A percentile compares a stretch with the other conserved stretches of the same genome.
Evolutionary conservation across 31 red algal genomes (phyloP).

Genomic region (Odonthalia washingtoniensis): DNA sequence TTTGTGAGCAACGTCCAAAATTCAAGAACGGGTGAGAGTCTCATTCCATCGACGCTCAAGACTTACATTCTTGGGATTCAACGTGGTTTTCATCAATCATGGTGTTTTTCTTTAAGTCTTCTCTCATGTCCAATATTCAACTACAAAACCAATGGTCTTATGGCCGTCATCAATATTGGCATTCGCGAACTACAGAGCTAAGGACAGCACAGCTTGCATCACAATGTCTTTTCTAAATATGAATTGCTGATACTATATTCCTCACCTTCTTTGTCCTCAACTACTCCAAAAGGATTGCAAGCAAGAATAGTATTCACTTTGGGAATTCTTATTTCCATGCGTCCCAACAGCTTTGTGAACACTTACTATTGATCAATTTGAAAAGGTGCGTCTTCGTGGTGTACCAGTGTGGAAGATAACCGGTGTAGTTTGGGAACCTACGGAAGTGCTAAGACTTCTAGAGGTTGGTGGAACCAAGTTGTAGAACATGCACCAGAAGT

Average conservation of each 20-base stretch:
- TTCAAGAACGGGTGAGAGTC: background rate
- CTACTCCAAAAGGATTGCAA: background rate
- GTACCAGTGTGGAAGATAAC: conserved; percentile 22
- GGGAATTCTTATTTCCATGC: conserved; percentile 23
- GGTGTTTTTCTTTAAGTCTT: conserved; percentile 6
- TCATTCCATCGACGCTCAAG: background rate
- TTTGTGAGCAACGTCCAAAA: background rate
- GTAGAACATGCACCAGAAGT: background rate
- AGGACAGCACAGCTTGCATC: background rate
- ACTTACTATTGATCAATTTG: conserved; percentile 6
- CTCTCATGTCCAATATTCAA: conserved; percentile 15
- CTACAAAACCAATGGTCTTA: conserved; percentile 15
- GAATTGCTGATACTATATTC: conserved; percentile 15
- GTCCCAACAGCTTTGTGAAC: conserved; percentile 5
- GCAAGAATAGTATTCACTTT: conserved; percentile 27
- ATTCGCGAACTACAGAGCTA: background rate
- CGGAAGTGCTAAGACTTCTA: background rate
- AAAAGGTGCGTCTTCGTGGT: background rate
- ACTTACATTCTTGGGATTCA: background rate
- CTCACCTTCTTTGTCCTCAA: background rate
- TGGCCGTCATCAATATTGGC: conserved; percentile 22
- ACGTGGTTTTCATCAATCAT: background rate
- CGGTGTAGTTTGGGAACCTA: background rate
- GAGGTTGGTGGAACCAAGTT: background rate
- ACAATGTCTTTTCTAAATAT: conserved; percentile 20